These are phyloP conservation scores for Nakaseomyces bracarensis DNA, from an alignment of 1,139 yeast species.

Conservation along the genomic window DNA sequence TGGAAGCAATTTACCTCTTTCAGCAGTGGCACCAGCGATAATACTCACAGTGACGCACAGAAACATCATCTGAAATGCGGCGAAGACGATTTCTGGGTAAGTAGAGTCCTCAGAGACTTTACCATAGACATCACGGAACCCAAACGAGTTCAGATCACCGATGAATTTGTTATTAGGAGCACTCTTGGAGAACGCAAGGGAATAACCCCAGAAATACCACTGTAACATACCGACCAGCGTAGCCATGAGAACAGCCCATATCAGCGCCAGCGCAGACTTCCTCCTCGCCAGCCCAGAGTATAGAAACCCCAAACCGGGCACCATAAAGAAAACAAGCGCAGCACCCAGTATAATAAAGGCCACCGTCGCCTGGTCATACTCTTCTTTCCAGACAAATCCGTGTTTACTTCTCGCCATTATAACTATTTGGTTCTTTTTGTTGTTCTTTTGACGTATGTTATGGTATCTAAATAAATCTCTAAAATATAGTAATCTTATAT, in stretches of 20 bases:
- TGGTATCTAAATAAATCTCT: too few relatives aligned
- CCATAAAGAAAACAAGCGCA: conserved; percentile 81
- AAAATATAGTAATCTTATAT: too few relatives aligned
- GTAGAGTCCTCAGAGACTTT: conserved; percentile 31
- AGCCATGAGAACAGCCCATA: conserved; percentile 73
- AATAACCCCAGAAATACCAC: conserved; percentile 98
- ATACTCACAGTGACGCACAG: conserved; percentile 84
- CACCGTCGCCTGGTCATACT: conserved; percentile 45
- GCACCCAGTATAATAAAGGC: conserved; percentile 46
- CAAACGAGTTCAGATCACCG: conserved; percentile 77
- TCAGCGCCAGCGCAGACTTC: conserved; percentile 81
- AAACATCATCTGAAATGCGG: conserved; percentile 86
- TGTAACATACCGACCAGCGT: conserved; percentile 75
- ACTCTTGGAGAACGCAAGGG: conserved; percentile 70
- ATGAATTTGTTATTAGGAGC: conserved; percentile 69
- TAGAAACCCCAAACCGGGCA: conserved; percentile 88
- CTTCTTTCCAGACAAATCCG: conserved; percentile 27
- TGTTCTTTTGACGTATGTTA: too few relatives aligned
- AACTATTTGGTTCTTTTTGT: not conserved
- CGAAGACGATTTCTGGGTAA: conserved; percentile 79
- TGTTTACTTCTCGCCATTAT: conserved; percentile 5
- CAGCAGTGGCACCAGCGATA: conserved; percentile 91
- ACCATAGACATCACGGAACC: conserved; percentile 64
- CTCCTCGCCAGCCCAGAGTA: conserved; percentile 91
- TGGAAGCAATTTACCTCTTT: conserved; percentile 84